These are phyloP conservation scores for Kuraishia cidri DNA, from an alignment of 805 yeast species.

Conservation along the genomic window DNA sequence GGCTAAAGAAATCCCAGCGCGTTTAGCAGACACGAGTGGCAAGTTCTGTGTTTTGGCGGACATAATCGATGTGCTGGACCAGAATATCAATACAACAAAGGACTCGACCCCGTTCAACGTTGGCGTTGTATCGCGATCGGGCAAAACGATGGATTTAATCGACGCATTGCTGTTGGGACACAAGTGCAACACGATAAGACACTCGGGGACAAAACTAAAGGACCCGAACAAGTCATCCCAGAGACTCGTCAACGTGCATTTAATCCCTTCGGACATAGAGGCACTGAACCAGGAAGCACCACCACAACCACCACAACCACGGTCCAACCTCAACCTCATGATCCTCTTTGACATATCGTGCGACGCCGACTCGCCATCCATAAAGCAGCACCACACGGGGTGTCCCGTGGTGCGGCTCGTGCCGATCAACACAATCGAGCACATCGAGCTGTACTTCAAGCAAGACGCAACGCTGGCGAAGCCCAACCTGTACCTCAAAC, in stretches of 20 bases:
- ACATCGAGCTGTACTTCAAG: conserved; percentile 49
- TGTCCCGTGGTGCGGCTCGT: conserved; percentile 63
- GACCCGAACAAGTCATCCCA: conserved; percentile 22
- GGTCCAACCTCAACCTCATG: conserved; percentile 13
- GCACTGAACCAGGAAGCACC: conserved; percentile 8
- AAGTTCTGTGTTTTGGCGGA: conserved; percentile 69
- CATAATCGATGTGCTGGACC: conserved; percentile 45
- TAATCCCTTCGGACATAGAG: conserved; percentile 27
- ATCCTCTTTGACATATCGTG: conserved; percentile 22
- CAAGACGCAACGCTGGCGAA: conserved; percentile 18
- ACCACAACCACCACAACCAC: background rate
- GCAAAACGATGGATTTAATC: conserved; percentile 57
- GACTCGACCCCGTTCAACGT: conserved; percentile 32
- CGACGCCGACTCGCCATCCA: conserved; percentile 8
- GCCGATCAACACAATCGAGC: conserved; percentile 79
- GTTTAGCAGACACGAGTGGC: conserved; percentile 73
- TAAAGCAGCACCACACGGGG: conserved; percentile 7
- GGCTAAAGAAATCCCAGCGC: conserved; percentile 60
- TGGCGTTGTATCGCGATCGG: conserved; percentile 66
- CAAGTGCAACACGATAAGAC: conserved; percentile 44
- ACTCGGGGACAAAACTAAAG: conserved; percentile 54
- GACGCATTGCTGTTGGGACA: conserved; percentile 66
- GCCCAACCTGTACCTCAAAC: conserved; percentile 42
- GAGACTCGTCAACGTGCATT: conserved; percentile 23
- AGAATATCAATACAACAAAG: conserved; percentile 11